Base-by-base conservation (phyloP, 2,329 filamentous ascomycete genomes). In the Fonsecaea monophora region DNA sequence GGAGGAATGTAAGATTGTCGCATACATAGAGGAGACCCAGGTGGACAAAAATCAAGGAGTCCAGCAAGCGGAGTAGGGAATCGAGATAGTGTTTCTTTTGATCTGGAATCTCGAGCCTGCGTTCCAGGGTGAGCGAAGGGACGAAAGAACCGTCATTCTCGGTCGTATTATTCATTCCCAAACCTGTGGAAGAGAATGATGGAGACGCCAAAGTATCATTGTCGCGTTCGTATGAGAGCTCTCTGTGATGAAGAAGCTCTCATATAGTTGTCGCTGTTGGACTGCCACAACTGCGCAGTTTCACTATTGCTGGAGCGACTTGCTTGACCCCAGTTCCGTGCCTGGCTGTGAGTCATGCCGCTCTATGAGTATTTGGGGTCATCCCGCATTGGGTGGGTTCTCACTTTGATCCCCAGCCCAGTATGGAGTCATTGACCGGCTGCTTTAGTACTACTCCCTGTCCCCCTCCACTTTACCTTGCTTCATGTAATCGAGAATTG, bases 1-100 rank as follows among this genome's bases (percentile, higher is more conserved):
- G 85, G 68, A 85, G 82, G 68, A 64, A 60, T 35, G 62, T 62
- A 38, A 73, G 84, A 73, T 81, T 88, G 86, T 89, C 87, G 77
- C 88, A 82, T 75, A 89, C 86, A 76, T 89, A 89, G 66, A 88
- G 76, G 7, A 83, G 81, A 42, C 86, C 86, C 66, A 89, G 78
- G 78, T 89, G 80, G 75, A 86, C 84, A 77, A 87, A 89, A 64
- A 88, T 82, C 56, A 87, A 73, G 71, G 86, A 82, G 72, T 89
- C 87, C 53, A 89, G 76, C 72, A 84, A 82, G 64, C 83, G 81
- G 67, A 88, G 79, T 58, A 89, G 74, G 62, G 85, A 82, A 71
- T 87, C 84, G 48, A 89, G 81, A 70, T 84, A 77, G 30, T 79
- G 78, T 30, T 78, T 77, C 71, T 83, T 81, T 71, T 82, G 80